Evolutionary conservation across 306 rosid genomes (phyloP).

Genomic region (Acacia confusa): DNA sequence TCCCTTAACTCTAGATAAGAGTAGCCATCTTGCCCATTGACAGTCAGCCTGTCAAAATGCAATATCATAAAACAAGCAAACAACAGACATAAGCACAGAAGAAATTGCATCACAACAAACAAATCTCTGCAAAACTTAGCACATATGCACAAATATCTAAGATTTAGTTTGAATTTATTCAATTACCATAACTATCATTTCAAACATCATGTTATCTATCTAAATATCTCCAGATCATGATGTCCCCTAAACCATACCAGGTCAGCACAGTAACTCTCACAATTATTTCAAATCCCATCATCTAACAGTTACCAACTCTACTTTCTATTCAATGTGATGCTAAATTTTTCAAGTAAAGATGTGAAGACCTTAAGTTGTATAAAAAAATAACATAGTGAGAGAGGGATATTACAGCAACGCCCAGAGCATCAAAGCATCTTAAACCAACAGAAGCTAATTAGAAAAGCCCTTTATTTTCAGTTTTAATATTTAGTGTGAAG

Average conservation of each 20-base stretch:
- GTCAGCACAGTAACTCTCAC: neutral
- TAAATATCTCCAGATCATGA: neutral
- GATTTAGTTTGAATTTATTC: neutral
- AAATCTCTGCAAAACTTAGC: neutral
- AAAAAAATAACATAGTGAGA: neutral
- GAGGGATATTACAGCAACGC: neutral
- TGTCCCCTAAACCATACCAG: neutral
- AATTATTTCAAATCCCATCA: neutral
- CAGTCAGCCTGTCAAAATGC: slow-evolving; percentile 70
- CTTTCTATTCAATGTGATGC: neutral
- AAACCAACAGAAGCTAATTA: neutral
- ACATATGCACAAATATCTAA: neutral
- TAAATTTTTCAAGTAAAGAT: neutral
- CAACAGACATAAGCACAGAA: slow-evolving; percentile 27
- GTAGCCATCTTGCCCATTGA: slow-evolving; percentile 95
- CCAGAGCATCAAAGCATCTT: slow-evolving; percentile 9
- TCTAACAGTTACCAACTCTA: neutral
- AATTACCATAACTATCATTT: neutral
- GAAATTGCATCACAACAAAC: slow-evolving; percentile 7
- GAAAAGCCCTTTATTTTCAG: neutral
- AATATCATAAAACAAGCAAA: slow-evolving; percentile 28
- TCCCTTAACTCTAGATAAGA: slow-evolving; percentile 78
- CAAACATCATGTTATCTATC: neutral
- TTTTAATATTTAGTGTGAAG: neutral
- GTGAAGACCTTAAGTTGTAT: neutral